Conservation (phyloP, 106 monocot species). For the Agapanthus africanus region DNA sequence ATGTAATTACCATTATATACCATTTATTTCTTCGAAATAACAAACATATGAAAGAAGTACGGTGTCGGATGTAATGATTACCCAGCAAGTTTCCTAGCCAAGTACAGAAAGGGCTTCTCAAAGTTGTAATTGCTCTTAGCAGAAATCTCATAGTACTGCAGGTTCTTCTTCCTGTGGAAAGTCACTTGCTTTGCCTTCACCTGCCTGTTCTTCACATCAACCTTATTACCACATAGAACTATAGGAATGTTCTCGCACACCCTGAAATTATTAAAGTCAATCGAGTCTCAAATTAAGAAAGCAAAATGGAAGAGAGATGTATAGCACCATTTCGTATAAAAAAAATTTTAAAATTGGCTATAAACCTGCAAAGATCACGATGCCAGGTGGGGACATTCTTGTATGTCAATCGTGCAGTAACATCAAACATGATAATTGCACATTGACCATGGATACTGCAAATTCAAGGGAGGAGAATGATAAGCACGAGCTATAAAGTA, state of each 20-base stretch:
- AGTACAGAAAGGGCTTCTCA: conserved; percentile 38
- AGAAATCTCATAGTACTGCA: conserved; percentile 43
- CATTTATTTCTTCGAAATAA: not conserved
- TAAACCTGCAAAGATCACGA: conserved; percentile 44
- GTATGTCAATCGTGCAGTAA: conserved; percentile 59
- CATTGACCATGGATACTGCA: conserved; percentile 67
- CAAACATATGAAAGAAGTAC: not conserved
- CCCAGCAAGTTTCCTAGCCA: conserved; percentile 48
- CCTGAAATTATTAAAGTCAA: not conserved
- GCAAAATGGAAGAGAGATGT: not conserved
- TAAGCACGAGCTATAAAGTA: too few species aligned
- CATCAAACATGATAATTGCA: conserved; percentile 68
- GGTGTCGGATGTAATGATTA: not conserved
- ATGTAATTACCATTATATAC: not conserved
- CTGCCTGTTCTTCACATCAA: conserved; percentile 45
- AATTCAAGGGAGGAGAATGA: too few species aligned
- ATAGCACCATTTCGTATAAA: too few species aligned
- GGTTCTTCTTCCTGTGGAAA: conserved; percentile 46
- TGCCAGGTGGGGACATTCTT: conserved; percentile 68
- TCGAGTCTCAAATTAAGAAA: not conserved
- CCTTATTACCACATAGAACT: conserved; percentile 40
- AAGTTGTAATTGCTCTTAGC: conserved; percentile 49
- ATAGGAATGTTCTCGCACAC: conserved; percentile 42
- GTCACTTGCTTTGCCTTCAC: conserved; percentile 40
- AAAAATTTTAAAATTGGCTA: too few species aligned